These are phyloP conservation scores for Caloboletus firmus DNA, from an alignment of 1,284 basidiomycete genomes.

Conservation along the genomic window DNA sequence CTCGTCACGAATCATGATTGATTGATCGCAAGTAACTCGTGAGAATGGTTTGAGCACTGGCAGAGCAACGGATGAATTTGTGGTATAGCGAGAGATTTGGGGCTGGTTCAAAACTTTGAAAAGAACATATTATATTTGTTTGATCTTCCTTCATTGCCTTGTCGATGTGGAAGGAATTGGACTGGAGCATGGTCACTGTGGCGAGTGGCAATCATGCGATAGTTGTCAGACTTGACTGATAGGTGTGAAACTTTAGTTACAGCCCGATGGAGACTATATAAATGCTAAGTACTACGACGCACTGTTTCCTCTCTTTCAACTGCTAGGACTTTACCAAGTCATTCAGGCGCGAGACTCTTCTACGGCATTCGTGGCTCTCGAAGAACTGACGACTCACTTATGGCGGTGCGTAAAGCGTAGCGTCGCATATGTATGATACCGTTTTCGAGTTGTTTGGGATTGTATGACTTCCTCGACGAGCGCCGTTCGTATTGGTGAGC, in stretches of 20 bases:
- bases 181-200: background rate
- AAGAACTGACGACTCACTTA: no score
- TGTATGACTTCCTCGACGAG: no score
- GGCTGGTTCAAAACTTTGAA: no score
- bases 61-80: background rate
- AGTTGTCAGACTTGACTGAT: background rate
- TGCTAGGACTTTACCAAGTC: background rate
- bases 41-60: background rate
- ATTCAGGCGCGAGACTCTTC: no score
- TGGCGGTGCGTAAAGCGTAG: no score
- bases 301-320: background rate
- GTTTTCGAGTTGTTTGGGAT: no score
- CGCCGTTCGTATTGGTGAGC: no score
- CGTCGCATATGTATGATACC: no score
- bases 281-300: background rate
- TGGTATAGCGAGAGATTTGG: background rate
- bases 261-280: background rate
- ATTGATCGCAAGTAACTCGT: no score
- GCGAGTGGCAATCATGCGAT: background rate
- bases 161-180: background rate
- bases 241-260: background rate
- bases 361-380: no score
- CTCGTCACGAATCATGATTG: no score
- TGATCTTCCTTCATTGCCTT: background rate
- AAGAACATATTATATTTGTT: no score